A percentile compares a stretch with the other conserved stretches of the same genome.
These are phyloP conservation scores for Anthostomella pinea DNA, from an alignment of 2,329 filamentous ascomycete species.

Conservation along the genomic window DNA sequence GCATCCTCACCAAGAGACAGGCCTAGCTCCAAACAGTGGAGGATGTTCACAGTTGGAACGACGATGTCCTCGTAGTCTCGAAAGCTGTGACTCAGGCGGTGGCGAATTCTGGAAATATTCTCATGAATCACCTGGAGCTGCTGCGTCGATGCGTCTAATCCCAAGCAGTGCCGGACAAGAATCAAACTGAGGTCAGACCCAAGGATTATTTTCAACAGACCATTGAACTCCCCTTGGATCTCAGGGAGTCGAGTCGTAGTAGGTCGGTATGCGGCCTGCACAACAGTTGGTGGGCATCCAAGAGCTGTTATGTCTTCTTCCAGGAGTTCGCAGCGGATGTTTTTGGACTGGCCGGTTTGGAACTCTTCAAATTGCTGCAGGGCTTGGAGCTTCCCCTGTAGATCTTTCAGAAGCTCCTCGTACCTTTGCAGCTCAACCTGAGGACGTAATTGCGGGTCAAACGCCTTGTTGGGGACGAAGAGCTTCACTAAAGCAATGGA, in stretches of 20 bases:
- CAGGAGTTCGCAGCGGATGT: constrained; percentile 62
- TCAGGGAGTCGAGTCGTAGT: constrained; percentile 62
- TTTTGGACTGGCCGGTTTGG: constrained; percentile 67
- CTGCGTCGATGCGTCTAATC: constrained; percentile 34
- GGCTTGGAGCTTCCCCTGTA: constrained; percentile 57
- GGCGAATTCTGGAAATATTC: constrained; percentile 65
- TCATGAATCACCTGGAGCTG: constrained; percentile 51
- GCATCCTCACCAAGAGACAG: constrained; percentile 58
- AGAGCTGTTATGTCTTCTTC: constrained; percentile 60
- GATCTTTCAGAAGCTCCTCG: constrained; percentile 50
- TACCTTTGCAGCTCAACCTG: constrained; percentile 63
- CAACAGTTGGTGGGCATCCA: constrained; percentile 63
- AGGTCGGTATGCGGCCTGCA: constrained; percentile 69
- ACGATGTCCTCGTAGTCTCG: constrained; percentile 83
- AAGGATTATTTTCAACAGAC: constrained; percentile 65
- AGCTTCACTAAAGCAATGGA: constrained; percentile 71
- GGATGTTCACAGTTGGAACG: constrained; percentile 71
- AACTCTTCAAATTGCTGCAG: constrained; percentile 63
- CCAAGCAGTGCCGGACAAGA: constrained; percentile 34
- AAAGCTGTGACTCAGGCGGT: constrained; percentile 67
- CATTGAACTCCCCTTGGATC: constrained; percentile 81
- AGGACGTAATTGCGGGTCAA: constrained; percentile 72
- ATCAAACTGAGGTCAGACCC: constrained; percentile 42
- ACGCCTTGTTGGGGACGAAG: constrained; percentile 81
- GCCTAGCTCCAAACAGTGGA: constrained; percentile 76